Evolutionary conservation across 148 eudicot genomes (phyloP), one percentile per base, ranked within the genome.

Genomic region (Hydrangea macrophylla): DNA sequence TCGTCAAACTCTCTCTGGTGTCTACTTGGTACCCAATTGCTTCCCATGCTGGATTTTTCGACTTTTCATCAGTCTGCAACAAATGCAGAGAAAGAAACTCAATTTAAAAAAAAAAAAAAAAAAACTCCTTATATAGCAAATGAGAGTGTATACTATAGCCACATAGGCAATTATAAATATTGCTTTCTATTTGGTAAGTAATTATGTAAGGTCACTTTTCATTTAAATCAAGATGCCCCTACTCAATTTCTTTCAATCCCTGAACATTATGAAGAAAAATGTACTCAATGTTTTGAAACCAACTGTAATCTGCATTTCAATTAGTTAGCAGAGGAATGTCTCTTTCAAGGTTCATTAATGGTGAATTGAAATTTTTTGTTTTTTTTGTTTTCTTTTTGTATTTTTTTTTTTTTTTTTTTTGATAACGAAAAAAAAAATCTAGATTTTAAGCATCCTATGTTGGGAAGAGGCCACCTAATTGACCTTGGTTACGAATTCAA

Each of bases 21-120:
- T 88, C 88, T 31, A 83, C 82, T 9, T 77, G 57, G 73, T 88
- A 92, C 71, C 94, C 98, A 2, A 90, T 90, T 36, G 88, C 91
- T 79, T 90, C 76, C 90, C 96, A 90, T 58, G 86, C 37, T 0
- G 88, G 88, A 70, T 90, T 92, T 44, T 66, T 71, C 26, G 65
- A 82, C 62, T 83, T 84, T 45, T 90, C 92, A 79, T 90, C 96
- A 37, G 70, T 69, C 98, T 92, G 78, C 68, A 42, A 32, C 22
- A 73, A 72, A 42, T 40, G 37, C 53, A 45, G 22, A 58, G 26
- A 11, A n/a, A n/a, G 28, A 30, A 17, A 3, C 39, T 8, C 39
- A 31, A 17, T 54, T 35, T 17, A n/a, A 6, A 55, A 5, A 7
- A 36, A 13, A 6, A n/a, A 6, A 55, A 5, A 7, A 36, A 13